Percentiles rank a stretch among this genome's conserved stretches.
phyloP scores from a whole-genome alignment of 805 yeast genomes.

The Maudiozyma bulderi region DNA sequence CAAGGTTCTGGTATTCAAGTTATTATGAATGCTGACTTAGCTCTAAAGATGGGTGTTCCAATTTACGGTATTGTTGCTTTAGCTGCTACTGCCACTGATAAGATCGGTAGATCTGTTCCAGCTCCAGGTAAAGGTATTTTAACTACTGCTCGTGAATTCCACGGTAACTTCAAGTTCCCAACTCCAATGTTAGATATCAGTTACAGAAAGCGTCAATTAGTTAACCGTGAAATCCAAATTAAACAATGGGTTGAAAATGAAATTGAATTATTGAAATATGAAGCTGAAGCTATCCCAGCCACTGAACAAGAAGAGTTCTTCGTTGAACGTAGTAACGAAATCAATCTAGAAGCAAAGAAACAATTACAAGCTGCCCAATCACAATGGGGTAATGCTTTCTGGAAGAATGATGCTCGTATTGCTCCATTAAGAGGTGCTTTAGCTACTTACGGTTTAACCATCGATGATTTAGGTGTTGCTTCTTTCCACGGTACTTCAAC shows the following conservation, averaged over 20 bases:
- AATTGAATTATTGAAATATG: constrained; percentile 57
- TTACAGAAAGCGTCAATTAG: constrained; percentile 89
- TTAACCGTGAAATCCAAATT: constrained; percentile 66
- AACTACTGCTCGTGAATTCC: constrained; percentile 94
- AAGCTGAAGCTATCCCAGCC: constrained; percentile 45
- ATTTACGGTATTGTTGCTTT: constrained; percentile 90
- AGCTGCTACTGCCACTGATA: constrained; percentile 95
- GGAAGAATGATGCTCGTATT: constrained; percentile 81
- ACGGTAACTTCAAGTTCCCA: constrained; percentile 67
- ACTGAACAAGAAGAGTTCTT: constrained; percentile 51
- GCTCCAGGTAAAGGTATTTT: constrained; percentile 99
- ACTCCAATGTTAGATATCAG: constrained; percentile 77
- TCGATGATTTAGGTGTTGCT: constrained; percentile 93
- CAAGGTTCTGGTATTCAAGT: constrained; percentile 99
- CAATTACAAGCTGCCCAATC: constrained; percentile 83
- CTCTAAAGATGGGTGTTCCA: constrained; percentile 97
- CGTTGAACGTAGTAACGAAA: constrained; percentile 78
- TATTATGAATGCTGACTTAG: constrained; percentile 89
- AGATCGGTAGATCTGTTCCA: constrained; percentile 97
- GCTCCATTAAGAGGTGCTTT: constrained; percentile 96
- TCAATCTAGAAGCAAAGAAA: constrained; percentile 70
- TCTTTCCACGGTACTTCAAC: constrained; percentile 99
- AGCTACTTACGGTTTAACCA: constrained; percentile 84
- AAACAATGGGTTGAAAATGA: constrained; percentile 80
- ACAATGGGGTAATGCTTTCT: constrained; percentile 95